Evolutionary conservation across 306 rosid species (phyloP), one percentile per base, ranked within the genome.

Genomic region (Abrus pulchellus): DNA sequence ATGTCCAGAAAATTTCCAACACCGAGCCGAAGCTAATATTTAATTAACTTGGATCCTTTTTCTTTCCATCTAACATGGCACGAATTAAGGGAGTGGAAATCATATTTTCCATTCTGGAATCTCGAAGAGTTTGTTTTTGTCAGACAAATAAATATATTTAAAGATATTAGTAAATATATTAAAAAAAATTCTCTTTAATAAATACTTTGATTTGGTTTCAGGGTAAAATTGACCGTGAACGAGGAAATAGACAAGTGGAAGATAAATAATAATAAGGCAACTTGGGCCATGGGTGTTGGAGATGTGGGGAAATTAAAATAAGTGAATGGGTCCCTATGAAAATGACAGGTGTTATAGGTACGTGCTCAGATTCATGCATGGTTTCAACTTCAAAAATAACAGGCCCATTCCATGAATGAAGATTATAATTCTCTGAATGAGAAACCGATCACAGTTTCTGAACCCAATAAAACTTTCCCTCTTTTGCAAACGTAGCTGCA

Each of bases 351-450:
- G 78, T 87, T 81, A 81, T 29, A 77, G 82, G 88, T 85, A 89
- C 97, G 93, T 90, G 88, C 81, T 44, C 87, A 87, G 89, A 54
- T 92, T 89, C 97, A 87, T 92, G 97, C 97, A 92, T 89, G 94
- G 84, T 86, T 84, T 79, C 63, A 55, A 34, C 2, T 68, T 77
- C 80, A 67, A 83, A 43, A 20, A 61, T 52, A 75, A 53, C 57
- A 50, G 80, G 45, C 80, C 89, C 83, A 79, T 79, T 2, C 78
- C 40, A 61, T 55, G 47, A 41, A 65, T 53, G 9, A 38, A 60
- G 54, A 30, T 52, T 68, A 54, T 61, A 2, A 33, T 62, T 70
- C 56, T 76, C 29, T 43, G 20, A 43, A 28, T 33, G 30, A 44
- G 32, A 72, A 55, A 55, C 29, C 55, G 7, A 74, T 68, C 40